phyloP scores from a whole-genome alignment of 2,329 filamentous ascomycete species.

The Ceratocystis albifundus region DNA sequence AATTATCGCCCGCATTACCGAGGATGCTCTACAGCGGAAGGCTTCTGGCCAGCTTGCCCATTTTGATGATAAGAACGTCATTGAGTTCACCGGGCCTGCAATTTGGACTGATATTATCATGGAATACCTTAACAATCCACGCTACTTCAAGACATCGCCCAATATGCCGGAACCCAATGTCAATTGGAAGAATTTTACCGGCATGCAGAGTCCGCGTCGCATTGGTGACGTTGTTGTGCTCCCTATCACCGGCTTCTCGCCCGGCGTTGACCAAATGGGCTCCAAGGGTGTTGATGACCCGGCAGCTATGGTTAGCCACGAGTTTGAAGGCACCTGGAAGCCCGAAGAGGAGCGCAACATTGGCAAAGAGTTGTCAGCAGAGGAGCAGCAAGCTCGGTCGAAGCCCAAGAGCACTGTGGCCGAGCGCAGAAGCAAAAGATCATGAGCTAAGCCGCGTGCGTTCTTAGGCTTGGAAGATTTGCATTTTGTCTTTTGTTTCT shows the following conservation, averaged over 20 bases:
- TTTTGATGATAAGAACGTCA: slow-evolving; percentile 55
- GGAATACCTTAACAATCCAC: slow-evolving; percentile 81
- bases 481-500: slow-evolving; percentile 1
- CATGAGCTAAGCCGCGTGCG: neutral
- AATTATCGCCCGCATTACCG: slow-evolving; percentile 74
- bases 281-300: slow-evolving; percentile 79
- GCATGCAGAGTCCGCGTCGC: slow-evolving; percentile 70
- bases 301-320: slow-evolving; percentile 95
- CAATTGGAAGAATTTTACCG: slow-evolving; percentile 79
- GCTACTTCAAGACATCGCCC: slow-evolving; percentile 57
- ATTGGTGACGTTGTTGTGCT: slow-evolving; percentile 88
- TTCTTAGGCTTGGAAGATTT: neutral
- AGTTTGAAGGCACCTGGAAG: slow-evolving; percentile 90
- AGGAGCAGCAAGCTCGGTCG: neutral
- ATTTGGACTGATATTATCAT: slow-evolving; percentile 92
- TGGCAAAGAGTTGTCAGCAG: slow-evolving; percentile 34
- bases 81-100: slow-evolving; percentile 89
- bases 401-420: neutral
- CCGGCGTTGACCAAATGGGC: slow-evolving; percentile 86
- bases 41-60: slow-evolving; percentile 50
- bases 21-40: slow-evolving; percentile 67
- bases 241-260: slow-evolving; percentile 94
- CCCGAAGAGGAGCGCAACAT: slow-evolving; percentile 61
- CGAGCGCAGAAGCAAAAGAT: slow-evolving; percentile 10
- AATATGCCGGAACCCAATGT: slow-evolving; percentile 60